phyloP scores from a whole-genome alignment of 1,284 basidiomycete genomes.

The Ustilago xerochloae region DNA sequence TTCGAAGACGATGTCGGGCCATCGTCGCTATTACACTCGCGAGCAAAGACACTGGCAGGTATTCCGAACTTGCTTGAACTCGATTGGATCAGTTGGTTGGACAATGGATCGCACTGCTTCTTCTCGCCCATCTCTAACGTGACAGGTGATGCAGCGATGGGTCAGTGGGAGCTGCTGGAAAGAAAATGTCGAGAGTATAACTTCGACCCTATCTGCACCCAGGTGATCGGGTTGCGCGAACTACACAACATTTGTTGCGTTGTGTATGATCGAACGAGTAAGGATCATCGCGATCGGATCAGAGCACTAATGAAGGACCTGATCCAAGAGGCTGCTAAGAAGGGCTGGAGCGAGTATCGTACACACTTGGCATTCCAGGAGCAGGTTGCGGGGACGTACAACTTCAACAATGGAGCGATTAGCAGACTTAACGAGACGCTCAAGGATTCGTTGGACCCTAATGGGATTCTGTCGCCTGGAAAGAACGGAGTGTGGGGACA shows the following conservation, averaged over 20 bases:
- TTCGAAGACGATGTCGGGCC: conserved; percentile 24
- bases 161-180: conserved; percentile 33
- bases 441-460: conserved; percentile 64
- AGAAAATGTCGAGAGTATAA: conserved; percentile 30
- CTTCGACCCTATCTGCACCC: conserved; percentile 55
- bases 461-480: conserved; percentile 63
- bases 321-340: conserved; percentile 51
- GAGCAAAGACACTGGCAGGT: conserved; percentile 53
- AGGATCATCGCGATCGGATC: conserved; percentile 50
- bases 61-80: conserved; percentile 52
- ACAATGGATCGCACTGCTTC: conserved; percentile 50
- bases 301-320: conserved; percentile 25
- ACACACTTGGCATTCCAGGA: background rate
- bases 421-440: conserved; percentile 50
- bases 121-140: conserved; percentile 52
- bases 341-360: conserved; percentile 52
- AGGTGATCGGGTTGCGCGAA: conserved; percentile 38
- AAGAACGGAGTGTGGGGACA: conserved; percentile 52
- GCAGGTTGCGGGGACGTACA: conserved; percentile 36
- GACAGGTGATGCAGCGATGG: conserved; percentile 34
- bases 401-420: conserved; percentile 45
- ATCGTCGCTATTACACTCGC: conserved; percentile 40
- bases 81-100: conserved; percentile 52
- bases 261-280: conserved; percentile 53
- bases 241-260: conserved; percentile 53